Base-by-base conservation (phyloP, 192 early-diverging fungal species). In the Mortierella alpina region DNA sequence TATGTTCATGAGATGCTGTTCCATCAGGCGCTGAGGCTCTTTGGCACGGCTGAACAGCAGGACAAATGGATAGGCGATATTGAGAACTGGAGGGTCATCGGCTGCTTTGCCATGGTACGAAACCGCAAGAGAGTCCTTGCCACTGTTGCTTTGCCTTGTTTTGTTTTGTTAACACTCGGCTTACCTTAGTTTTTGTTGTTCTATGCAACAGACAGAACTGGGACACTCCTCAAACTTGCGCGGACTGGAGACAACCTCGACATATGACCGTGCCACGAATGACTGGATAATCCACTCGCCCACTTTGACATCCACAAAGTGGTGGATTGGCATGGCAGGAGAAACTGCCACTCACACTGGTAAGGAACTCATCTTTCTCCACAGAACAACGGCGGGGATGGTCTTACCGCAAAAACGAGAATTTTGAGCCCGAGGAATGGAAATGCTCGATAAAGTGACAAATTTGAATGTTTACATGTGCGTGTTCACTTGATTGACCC, bases 271-370 rank as follows among this genome's bases (percentile, higher is more conserved):
- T 53, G 74, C 68, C 5, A 79, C 71, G 7, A 86, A 89, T 51
- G 86, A 90, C 20, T 91, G 89, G 76, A 74, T 91, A 13, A 79
- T 91, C 58, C 69, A 90, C 39, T 87, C 89, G 20, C 90, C 90
- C 18, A 84, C 85, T 9, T 67, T 91, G 40, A 87, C 77, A 1
- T 50, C 86, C 22, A 91, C 88, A 2, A 91, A 91, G 63, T 90
- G 90, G 89, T 90, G 88, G 88, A 90, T 91, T 70, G 90, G 90
- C 44, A 80, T 86, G 80, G 81, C 84, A 13, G 89, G 85, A 6
- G 82, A 90, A 41, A 89, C 88, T 10, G 89, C 90, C 41, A 91
- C 89, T 5, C 90, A 91, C 59, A 84, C 90, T 14, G 72, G 72
- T 73, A 66, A 59, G 63, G 20, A 55, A 22, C 31, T 31, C 31